Evolutionary conservation across 2,329 filamentous ascomycete genomes (phyloP).

Genomic region (Ceratocystis eucalypticola): DNA sequence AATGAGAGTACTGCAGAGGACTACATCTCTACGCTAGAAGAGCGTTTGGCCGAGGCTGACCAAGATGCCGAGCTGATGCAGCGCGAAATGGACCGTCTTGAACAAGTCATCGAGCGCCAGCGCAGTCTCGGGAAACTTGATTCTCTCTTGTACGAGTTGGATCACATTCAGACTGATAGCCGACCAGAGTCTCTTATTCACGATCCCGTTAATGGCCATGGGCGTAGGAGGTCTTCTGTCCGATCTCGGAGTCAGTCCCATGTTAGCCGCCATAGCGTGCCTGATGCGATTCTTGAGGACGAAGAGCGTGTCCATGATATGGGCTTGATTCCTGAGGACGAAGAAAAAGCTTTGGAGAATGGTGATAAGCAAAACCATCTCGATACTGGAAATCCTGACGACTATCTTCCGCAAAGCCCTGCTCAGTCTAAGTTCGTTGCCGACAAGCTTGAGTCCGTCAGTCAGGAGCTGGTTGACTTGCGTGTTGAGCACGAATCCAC

Average conservation of each 20-base stretch:
- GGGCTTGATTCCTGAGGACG: constrained; percentile 21
- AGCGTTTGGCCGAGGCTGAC: constrained; percentile 86
- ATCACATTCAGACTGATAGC: constrained; percentile 42
- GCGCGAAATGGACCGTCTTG: constrained; percentile 82
- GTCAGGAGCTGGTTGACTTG: constrained; percentile 80
- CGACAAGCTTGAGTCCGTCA: constrained; percentile 84
- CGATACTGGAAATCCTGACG: constrained; percentile 21
- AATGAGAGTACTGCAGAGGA: constrained; percentile 86
- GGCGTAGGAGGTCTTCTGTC: constrained; percentile 30
- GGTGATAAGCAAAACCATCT: constrained; percentile 13
- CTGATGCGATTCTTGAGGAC: constrained; percentile 43
- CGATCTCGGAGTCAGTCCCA: constrained; percentile 24
- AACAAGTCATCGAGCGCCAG: constrained; percentile 90
- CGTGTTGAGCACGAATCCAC: constrained; percentile 82
- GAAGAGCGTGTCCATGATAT: constrained; percentile 32
- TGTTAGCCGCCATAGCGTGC: constrained; percentile 34
- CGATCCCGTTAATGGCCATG: constrained; percentile 12
- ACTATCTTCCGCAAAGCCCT: constrained; percentile 48
- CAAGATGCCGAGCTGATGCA: constrained; percentile 96
- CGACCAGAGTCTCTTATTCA: constrained; percentile 23
- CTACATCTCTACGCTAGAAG: constrained; percentile 93
- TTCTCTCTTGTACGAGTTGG: constrained; percentile 79
- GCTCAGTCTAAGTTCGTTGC: constrained; percentile 76
- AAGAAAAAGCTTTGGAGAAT: constrained; percentile 19
- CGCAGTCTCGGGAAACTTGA: constrained; percentile 90